phyloP scores from a whole-genome alignment of 352 stramenopile genomes.

The Pythium pyrilobum region DNA sequence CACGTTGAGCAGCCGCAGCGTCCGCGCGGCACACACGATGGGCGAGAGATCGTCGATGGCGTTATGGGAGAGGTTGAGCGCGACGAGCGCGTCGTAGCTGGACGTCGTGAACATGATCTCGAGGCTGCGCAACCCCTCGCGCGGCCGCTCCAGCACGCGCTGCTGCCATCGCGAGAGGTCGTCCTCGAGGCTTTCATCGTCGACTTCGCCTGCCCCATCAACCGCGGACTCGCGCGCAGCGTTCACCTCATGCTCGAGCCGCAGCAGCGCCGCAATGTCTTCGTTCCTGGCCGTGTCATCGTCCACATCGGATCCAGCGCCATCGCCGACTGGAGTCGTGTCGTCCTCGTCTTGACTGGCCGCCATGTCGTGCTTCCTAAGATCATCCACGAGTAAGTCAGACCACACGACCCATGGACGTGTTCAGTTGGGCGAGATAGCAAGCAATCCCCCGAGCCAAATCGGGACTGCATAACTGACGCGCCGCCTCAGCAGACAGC shows the following conservation, averaged over 20 bases:
- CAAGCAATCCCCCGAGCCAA: neutral
- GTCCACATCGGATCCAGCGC: too few relatives aligned
- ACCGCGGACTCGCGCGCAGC: neutral
- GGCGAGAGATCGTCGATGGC: constrained; percentile 48
- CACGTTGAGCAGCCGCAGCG: constrained; percentile 55
- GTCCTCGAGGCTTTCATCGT: constrained; percentile 8
- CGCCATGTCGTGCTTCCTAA: too few relatives aligned
- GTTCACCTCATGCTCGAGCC: neutral
- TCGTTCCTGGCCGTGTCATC: neutral
- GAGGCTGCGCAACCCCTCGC: constrained; percentile 21
- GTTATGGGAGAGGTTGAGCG: constrained; percentile 64
- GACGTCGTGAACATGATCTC: constrained; percentile 9
- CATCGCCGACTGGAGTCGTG: too few relatives aligned
- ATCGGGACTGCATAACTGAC: neutral
- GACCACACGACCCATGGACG: too few relatives aligned
- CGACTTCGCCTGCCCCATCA: neutral
- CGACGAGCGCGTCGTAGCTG: constrained; percentile 42
- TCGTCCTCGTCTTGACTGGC: neutral
- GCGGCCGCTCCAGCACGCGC: constrained; percentile 48
- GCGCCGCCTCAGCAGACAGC: neutral
- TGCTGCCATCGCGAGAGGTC: constrained; percentile 37
- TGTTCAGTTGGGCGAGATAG: too few relatives aligned
- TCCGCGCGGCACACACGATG: constrained; percentile 30
- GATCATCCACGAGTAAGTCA: too few relatives aligned
- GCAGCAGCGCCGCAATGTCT: neutral